Conservation (phyloP, 257 asterid species). For the Verbascum thapsus region DNA sequence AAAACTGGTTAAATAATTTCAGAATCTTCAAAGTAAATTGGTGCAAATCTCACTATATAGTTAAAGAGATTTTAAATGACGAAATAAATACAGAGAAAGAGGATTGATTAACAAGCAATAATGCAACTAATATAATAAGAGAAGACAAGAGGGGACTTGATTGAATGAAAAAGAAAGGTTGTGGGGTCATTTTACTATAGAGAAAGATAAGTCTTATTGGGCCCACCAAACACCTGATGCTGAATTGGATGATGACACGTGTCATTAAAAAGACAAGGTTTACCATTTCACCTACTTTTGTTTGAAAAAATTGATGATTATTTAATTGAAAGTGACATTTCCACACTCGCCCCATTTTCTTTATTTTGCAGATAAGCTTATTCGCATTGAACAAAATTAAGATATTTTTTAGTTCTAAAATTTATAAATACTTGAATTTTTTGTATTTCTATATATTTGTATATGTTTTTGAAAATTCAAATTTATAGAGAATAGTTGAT, state of each 20-base stretch:
- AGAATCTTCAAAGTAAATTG: slow-evolving; percentile 13
- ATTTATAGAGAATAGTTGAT: too few relatives aligned
- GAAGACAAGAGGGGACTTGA: slow-evolving; percentile 17
- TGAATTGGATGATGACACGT: slow-evolving; percentile 31
- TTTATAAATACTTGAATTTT: too few relatives aligned
- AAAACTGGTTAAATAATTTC: neutral
- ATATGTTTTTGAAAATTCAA: too few relatives aligned
- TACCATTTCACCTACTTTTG: slow-evolving; percentile 31
- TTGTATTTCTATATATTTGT: too few relatives aligned
- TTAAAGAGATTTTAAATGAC: slow-evolving; percentile 6
- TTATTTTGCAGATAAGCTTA: neutral
- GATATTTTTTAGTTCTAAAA: too few relatives aligned
- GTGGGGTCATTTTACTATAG: slow-evolving; percentile 22
- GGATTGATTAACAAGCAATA: slow-evolving; percentile 14
- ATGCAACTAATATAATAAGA: slow-evolving; percentile 13
- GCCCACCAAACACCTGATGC: slow-evolving; percentile 22
- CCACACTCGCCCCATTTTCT: neutral
- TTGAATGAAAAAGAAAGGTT: slow-evolving; percentile 31
- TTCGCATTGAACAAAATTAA: slow-evolving; percentile 29
- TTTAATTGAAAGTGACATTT: slow-evolving; percentile 34
- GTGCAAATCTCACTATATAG: neutral
- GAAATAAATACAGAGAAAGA: slow-evolving; percentile 1
- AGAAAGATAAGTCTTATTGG: slow-evolving; percentile 12
- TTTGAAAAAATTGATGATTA: slow-evolving; percentile 38
- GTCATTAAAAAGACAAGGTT: slow-evolving; percentile 8